These are phyloP conservation scores for Trichoderma endophyticum DNA, from an alignment of 2,329 filamentous ascomycete species.

Conservation along the genomic window DNA sequence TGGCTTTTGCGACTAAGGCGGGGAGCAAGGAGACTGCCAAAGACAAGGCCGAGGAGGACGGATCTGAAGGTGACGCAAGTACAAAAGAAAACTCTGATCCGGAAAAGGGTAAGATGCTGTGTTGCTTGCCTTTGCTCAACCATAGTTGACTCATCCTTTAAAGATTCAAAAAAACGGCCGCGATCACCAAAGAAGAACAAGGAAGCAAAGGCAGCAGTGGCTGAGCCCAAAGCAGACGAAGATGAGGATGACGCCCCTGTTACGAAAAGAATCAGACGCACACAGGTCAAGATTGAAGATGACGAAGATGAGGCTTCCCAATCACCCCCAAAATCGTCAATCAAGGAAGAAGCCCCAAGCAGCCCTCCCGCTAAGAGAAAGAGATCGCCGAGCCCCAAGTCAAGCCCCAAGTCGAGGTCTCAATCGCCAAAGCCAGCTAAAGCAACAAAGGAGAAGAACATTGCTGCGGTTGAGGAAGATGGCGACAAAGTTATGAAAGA, in stretches of 20 bases:
- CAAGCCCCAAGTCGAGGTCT: conserved; percentile 23
- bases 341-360: conserved; percentile 21
- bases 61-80: conserved; percentile 24
- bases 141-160: neutral
- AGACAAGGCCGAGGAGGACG: conserved; percentile 27
- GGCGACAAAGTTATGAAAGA: conserved; percentile 21
- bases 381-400: conserved; percentile 26
- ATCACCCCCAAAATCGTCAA: conserved; percentile 27
- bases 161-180: conserved; percentile 48
- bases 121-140: neutral
- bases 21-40: conserved; percentile 36
- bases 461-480: conserved; percentile 24
- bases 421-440: conserved; percentile 21
- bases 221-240: conserved; percentile 40
- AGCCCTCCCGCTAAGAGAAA: conserved; percentile 20
- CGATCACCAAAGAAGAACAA: conserved; percentile 24
- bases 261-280: conserved; percentile 54
- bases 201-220: conserved; percentile 13
- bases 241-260: conserved; percentile 59
- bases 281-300: conserved; percentile 47
- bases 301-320: conserved; percentile 47
- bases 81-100: conserved; percentile 39
- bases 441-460: conserved; percentile 28
- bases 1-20: conserved; percentile 67
- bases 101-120: conserved; percentile 34